phyloP scores from a whole-genome alignment of 352 stramenopile species.

The Globisporangium yorkense region DNA sequence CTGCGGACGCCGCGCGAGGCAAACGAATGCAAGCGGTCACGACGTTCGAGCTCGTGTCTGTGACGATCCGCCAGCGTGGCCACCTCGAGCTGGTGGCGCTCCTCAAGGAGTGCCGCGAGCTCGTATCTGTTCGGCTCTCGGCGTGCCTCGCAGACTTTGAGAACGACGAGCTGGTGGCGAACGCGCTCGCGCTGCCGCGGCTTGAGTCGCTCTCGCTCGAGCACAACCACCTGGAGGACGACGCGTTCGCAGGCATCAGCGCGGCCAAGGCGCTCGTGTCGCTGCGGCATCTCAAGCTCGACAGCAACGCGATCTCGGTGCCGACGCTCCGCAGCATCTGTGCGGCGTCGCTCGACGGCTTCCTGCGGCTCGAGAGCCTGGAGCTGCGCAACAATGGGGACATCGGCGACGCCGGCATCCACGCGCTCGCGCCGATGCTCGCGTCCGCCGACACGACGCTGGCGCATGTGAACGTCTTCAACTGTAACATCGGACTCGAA shows the following conservation, averaged over 20 bases:
- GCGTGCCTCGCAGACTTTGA: slow-evolving; percentile 59
- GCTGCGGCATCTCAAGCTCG: slow-evolving; percentile 43
- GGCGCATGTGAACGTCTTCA: slow-evolving; percentile 57
- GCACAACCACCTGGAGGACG: slow-evolving; percentile 75
- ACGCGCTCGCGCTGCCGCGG: slow-evolving; percentile 22
- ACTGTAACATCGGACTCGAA: slow-evolving; percentile 65
- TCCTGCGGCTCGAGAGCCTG: slow-evolving; percentile 41
- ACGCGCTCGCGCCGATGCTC: slow-evolving; percentile 62
- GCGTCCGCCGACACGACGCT: slow-evolving; percentile 24
- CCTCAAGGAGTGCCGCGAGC: slow-evolving; percentile 19
- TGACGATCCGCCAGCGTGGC: slow-evolving; percentile 44
- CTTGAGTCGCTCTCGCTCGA: slow-evolving; percentile 56
- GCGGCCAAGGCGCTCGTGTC: slow-evolving; percentile 18
- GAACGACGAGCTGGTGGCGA: slow-evolving; percentile 39
- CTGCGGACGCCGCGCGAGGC: neutral
- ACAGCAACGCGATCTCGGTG: slow-evolving; percentile 52
- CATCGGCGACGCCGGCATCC: slow-evolving; percentile 52
- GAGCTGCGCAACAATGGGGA: slow-evolving; percentile 67
- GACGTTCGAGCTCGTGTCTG: slow-evolving; percentile 59
- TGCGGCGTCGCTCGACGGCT: slow-evolving; percentile 37
- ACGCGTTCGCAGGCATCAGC: slow-evolving; percentile 36
- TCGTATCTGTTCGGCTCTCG: slow-evolving; percentile 48
- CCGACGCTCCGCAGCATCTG: slow-evolving; percentile 40
- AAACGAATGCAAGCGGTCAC: slow-evolving; percentile 13
- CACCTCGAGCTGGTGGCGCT: slow-evolving; percentile 43